Evolutionary conservation across 1,284 basidiomycete species (phyloP).

Genomic region (Heterobasidion annosum): DNA sequence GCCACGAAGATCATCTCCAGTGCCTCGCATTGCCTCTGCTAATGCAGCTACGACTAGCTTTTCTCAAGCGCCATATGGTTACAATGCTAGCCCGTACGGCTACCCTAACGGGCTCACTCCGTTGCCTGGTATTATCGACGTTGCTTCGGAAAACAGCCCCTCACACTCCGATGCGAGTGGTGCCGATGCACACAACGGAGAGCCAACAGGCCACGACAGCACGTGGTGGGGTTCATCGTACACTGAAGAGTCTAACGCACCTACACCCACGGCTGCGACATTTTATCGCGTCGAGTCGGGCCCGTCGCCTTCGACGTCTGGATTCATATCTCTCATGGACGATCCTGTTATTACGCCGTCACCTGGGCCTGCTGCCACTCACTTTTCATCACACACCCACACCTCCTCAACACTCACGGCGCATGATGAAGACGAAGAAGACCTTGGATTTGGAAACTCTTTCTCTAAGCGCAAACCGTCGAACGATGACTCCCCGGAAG

Average conservation of each 20-base stretch:
- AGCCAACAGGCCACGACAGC: conserved; percentile 12
- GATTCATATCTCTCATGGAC: conserved; percentile 87
- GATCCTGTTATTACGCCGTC: conserved; percentile 33
- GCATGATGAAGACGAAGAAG: conserved; percentile 64
- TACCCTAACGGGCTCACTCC: conserved; percentile 2
- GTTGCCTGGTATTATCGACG: conserved; percentile 9
- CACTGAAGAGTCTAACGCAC: conserved; percentile 34
- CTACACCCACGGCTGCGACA: conserved; percentile 60
- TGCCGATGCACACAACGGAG: conserved; percentile 3
- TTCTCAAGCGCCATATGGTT: conserved; percentile 29
- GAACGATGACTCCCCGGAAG: conserved; percentile 8
- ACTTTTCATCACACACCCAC: conserved; percentile 8
- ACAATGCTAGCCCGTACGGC: conserved; percentile 14
- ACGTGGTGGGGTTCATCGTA: conserved; percentile 58
- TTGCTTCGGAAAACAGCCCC: conserved; percentile 22
- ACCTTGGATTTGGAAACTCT: conserved; percentile 86
- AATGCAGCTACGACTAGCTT: conserved; percentile 40
- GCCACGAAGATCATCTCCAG: conserved; percentile 37
- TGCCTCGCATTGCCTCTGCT: conserved; percentile 43
- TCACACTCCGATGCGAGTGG: conserved; percentile 20
- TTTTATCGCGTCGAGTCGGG: conserved; percentile 42
- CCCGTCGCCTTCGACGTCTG: conserved; percentile 36
- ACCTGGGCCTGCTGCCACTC: conserved; percentile 4
- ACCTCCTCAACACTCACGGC: conserved; percentile 13
- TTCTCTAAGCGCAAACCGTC: conserved; percentile 9